These are phyloP conservation scores for Cytospora piceicola DNA, from an alignment of 2,329 filamentous ascomycete species.

Conservation along the genomic window DNA sequence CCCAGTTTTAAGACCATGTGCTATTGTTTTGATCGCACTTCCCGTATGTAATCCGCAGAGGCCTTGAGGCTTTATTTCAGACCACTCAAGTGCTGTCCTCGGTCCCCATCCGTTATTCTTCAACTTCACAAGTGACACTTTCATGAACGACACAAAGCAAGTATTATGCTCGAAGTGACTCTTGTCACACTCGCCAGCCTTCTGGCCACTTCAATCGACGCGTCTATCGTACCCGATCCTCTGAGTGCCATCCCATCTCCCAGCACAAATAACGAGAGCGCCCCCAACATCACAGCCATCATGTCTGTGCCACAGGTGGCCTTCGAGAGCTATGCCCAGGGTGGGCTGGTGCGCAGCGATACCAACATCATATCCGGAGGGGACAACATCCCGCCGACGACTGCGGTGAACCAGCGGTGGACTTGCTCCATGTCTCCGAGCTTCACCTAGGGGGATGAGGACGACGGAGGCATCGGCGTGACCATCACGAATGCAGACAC, in stretches of 20 bases:
- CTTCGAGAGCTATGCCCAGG: slow-evolving; percentile 18
- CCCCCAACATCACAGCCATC: slow-evolving; percentile 19
- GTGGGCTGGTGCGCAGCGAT: slow-evolving; percentile 8
- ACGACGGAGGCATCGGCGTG: slow-evolving; percentile 31
- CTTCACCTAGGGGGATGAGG: slow-evolving; percentile 33
- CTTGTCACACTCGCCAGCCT: not conserved
- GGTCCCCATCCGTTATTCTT: not conserved
- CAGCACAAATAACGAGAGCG: not conserved
- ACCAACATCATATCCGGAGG: not conserved
- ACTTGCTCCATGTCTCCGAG: slow-evolving; percentile 22
- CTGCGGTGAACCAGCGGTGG: slow-evolving; percentile 23
- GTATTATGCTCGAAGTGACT: not conserved
- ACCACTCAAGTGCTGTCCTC: too few relatives aligned
- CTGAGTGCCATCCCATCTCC: not conserved
- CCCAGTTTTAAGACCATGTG: not conserved
- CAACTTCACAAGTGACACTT: not conserved
- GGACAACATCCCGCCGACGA: not conserved
- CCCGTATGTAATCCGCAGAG: not conserved
- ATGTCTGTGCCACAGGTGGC: not conserved
- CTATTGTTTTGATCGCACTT: not conserved
- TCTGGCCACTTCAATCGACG: not conserved
- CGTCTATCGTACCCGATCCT: too few relatives aligned
- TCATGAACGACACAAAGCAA: not conserved
- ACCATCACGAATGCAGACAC: slow-evolving; percentile 32
- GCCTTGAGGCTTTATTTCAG: not conserved